Evolutionary conservation across 345 rosid species (phyloP).

Genomic region (Cardamine resedifolia): DNA sequence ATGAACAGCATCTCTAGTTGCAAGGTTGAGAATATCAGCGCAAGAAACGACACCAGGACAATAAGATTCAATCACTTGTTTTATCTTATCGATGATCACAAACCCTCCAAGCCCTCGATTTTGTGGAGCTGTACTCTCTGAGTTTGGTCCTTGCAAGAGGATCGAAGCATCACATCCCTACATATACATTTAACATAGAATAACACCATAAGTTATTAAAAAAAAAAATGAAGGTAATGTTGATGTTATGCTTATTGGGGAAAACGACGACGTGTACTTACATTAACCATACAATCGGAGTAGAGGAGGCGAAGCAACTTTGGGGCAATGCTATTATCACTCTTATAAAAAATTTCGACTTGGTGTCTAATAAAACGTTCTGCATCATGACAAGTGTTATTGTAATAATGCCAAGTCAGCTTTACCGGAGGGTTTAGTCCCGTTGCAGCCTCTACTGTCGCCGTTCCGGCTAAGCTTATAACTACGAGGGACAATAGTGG

Average conservation of each 20-base stretch:
- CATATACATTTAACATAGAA: not conserved
- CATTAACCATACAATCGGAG: constrained; percentile 73
- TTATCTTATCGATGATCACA: constrained; percentile 64
- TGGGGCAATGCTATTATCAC: constrained; percentile 49
- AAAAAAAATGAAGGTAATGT: not conserved
- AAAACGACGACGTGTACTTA: constrained; percentile 27
- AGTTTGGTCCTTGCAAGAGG: constrained; percentile 60
- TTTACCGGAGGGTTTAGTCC: constrained; percentile 44
- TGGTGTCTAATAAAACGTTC: constrained; percentile 52
- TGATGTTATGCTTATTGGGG: not conserved
- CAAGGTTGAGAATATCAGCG: constrained; percentile 84
- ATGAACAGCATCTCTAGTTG: constrained; percentile 80
- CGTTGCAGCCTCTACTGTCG: constrained; percentile 43
- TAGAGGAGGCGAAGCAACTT: constrained; percentile 70
- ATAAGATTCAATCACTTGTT: constrained; percentile 55
- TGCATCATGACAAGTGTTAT: constrained; percentile 51
- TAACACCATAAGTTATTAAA: not conserved
- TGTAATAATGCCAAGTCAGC: constrained; percentile 63
- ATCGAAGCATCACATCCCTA: constrained; percentile 87
- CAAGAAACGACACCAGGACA: constrained; percentile 88
- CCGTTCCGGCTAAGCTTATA: constrained; percentile 29
- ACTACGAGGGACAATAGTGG: constrained; percentile 32
- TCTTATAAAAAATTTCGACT: constrained; percentile 41
- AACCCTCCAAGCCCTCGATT: constrained; percentile 74
- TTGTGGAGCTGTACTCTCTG: constrained; percentile 69